Conservation (phyloP, 2,329 filamentous ascomycete genomes). For the Camillea tinctor region DNA sequence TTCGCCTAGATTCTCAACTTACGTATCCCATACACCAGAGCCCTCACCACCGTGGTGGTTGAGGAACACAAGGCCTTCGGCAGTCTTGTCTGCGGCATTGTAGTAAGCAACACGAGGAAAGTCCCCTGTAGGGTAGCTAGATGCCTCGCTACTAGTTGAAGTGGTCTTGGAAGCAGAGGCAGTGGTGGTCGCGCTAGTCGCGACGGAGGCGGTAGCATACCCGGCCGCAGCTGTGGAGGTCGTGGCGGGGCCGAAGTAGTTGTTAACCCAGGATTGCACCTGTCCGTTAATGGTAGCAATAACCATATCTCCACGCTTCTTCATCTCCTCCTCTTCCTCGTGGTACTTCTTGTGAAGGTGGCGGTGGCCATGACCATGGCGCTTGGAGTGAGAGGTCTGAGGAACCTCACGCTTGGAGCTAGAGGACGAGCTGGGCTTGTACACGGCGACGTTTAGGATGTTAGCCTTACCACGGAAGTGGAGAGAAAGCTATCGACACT, state of each 20-base stretch:
- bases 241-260: slow-evolving; percentile 42
- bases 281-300: slow-evolving; percentile 59
- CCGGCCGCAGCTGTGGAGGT: slow-evolving; percentile 16
- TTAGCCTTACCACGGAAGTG: slow-evolving; percentile 70
- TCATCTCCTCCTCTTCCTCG: slow-evolving; percentile 34
- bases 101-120: slow-evolving; percentile 48
- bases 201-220: slow-evolving; percentile 9
- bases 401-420: slow-evolving; percentile 35
- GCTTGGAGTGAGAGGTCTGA: slow-evolving; percentile 33
- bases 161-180: slow-evolving; percentile 12
- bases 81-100: slow-evolving; percentile 37
- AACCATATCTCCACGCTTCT: slow-evolving; percentile 53
- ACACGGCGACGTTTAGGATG: slow-evolving; percentile 68
- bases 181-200: slow-evolving; percentile 13
- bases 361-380: slow-evolving; percentile 50
- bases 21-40: slow-evolving; percentile 43
- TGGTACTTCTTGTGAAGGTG: slow-evolving; percentile 48
- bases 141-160: slow-evolving; percentile 3
- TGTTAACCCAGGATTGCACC: slow-evolving; percentile 58
- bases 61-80: slow-evolving; percentile 48
- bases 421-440: slow-evolving; percentile 48
- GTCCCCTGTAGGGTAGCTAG: slow-evolving; percentile 25
- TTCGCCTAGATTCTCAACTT: slow-evolving; percentile 22
- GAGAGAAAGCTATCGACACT: slow-evolving; percentile 58
- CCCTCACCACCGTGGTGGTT: slow-evolving; percentile 47